A percentile compares a stretch with the other conserved stretches of the same genome.
Conservation (phyloP, 2,329 filamentous ascomycete species). For the Penicillium italicum region DNA sequence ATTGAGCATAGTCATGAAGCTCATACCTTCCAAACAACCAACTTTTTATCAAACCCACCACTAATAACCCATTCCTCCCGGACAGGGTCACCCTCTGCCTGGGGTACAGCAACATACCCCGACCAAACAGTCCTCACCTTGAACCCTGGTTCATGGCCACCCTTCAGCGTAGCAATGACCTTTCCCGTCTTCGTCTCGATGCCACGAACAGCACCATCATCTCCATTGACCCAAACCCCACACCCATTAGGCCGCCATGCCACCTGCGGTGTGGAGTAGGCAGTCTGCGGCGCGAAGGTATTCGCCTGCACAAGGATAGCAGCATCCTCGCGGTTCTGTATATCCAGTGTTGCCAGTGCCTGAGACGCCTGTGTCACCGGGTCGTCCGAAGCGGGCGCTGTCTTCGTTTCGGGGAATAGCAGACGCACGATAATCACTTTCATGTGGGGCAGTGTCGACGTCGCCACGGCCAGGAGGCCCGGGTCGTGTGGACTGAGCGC, state of each 20-base stretch:
- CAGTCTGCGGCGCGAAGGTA: conserved; percentile 61
- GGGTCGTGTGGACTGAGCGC: conserved; percentile 55
- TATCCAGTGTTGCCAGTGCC: conserved; percentile 48
- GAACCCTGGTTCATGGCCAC: conserved; percentile 54
- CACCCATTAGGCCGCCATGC: conserved; percentile 60
- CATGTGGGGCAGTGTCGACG: conserved; percentile 59
- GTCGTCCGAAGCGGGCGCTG: conserved; percentile 8
- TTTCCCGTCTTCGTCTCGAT: conserved; percentile 59
- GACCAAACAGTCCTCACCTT: conserved; percentile 60
- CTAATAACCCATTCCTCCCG: conserved; percentile 56
- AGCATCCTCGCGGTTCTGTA: conserved; percentile 56
- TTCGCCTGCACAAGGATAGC: conserved; percentile 59
- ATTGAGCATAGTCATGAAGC: not conserved
- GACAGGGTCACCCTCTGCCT: conserved; percentile 22
- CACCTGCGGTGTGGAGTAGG: conserved; percentile 60
- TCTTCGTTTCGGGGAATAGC: conserved; percentile 45
- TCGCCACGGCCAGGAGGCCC: conserved; percentile 56
- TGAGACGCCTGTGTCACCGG: conserved; percentile 50
- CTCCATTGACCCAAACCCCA: conserved; percentile 62
- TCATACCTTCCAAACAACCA: conserved; percentile 54
- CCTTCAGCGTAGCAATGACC: conserved; percentile 48
- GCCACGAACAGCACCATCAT: conserved; percentile 60
- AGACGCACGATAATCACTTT: conserved; percentile 59
- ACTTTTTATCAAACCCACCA: conserved; percentile 61
- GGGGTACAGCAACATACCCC: conserved; percentile 40